Percentiles rank a stretch among this genome's conserved stretches.
Conservation (phyloP, 2,329 filamentous ascomycete genomes). For the Alternaria panax region DNA sequence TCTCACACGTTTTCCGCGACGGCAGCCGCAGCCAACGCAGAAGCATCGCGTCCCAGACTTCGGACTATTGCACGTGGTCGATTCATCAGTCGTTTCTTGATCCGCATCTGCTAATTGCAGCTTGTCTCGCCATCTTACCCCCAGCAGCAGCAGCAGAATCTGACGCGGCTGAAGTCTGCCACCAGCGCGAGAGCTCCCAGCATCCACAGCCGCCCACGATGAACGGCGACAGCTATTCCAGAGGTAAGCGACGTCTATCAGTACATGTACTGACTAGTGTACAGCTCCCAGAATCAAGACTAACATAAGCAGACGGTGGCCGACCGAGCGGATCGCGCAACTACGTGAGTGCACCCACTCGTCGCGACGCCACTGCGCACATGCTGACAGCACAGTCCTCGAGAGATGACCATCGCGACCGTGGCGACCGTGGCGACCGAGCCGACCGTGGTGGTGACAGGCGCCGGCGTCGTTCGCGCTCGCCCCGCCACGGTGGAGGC, state of each 20-base stretch:
- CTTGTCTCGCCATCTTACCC: conserved; percentile 19
- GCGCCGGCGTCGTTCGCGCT: conserved; percentile 79
- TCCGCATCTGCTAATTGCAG: conserved; percentile 26
- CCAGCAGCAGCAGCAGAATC: conserved; percentile 9
- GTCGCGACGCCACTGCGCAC: conserved; percentile 18
- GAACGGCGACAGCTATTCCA: conserved; percentile 86
- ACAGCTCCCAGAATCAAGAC: conserved; percentile 37
- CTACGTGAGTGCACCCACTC: conserved; percentile 45
- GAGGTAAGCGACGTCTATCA: conserved; percentile 65
- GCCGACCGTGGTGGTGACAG: conserved; percentile 39
- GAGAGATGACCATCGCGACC: conserved; percentile 39
- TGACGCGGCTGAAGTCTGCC: conserved; percentile 19
- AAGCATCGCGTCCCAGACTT: conserved; percentile 28
- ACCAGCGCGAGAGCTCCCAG: conserved; percentile 22
- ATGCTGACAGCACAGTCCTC: conserved; percentile 43
- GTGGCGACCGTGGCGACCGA: conserved; percentile 29
- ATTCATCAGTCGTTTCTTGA: conserved; percentile 16
- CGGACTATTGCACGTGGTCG: conserved; percentile 18
- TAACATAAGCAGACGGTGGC: conserved; percentile 49
- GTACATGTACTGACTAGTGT: conserved; percentile 48
- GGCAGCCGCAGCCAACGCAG: conserved; percentile 17
- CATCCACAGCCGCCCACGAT: conserved; percentile 58
- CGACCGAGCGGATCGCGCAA: conserved; percentile 47
- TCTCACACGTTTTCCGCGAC: conserved; percentile 23
- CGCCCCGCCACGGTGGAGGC: conserved; percentile 72